Percentiles rank a stretch among this genome's conserved stretches.
Evolutionary conservation across 2,329 filamentous ascomycete species (phyloP).

Genomic region (Coleophoma eucalyptorum): DNA sequence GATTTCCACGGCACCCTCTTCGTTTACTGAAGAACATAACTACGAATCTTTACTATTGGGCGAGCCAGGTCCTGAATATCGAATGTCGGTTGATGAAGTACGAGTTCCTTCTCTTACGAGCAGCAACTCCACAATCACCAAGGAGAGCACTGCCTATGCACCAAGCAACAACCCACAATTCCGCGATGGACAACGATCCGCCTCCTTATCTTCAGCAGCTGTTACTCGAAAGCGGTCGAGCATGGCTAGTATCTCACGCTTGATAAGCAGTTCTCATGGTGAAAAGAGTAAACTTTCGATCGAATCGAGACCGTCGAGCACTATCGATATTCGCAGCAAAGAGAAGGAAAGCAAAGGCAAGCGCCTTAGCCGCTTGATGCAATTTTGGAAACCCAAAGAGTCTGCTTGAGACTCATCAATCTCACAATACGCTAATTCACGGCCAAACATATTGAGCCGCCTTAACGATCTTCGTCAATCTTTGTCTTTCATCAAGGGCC

Average conservation of each 20-base stretch:
- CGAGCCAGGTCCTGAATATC: conserved; percentile 68
- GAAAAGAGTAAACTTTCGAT: conserved; percentile 73
- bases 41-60: conserved; percentile 70
- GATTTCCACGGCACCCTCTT: conserved; percentile 73
- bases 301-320: conserved; percentile 46
- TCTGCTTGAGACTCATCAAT: conserved; percentile 5
- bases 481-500: background rate
- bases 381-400: conserved; percentile 63
- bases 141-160: conserved; percentile 52
- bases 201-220: conserved; percentile 56
- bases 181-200: conserved; percentile 54
- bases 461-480: conserved; percentile 2
- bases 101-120: conserved; percentile 68
- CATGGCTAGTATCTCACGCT: conserved; percentile 70
- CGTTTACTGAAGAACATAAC: conserved; percentile 65
- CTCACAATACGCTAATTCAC: background rate
- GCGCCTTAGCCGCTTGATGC: conserved; percentile 70
- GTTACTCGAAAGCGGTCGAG: conserved; percentile 71
- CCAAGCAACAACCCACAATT: conserved; percentile 38
- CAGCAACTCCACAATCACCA: conserved; percentile 72
- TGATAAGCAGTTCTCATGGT: conserved; percentile 72
- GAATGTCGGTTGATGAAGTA: conserved; percentile 64
- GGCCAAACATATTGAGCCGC: background rate
- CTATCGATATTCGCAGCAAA: conserved; percentile 51
- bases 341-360: conserved; percentile 62